Evolutionary conservation across 176 grass and related monocot genomes (phyloP), one percentile per base, ranked within the genome.

Genomic region (Triticum urartu): DNA sequence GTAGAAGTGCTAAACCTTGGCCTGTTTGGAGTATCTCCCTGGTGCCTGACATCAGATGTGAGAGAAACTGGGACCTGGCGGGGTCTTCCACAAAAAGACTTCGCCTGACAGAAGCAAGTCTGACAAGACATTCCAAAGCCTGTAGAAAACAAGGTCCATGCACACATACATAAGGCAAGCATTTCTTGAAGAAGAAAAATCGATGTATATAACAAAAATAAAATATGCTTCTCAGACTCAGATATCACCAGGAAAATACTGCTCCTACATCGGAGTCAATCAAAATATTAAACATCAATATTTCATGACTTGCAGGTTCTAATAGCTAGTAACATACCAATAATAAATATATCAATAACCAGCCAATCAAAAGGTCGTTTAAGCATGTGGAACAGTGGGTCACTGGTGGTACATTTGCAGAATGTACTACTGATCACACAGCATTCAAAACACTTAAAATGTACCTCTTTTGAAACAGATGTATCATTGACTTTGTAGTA

Each of bases 11-110:
- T 84, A 74, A 77, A 98, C 97, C 97, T 99, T 95, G 92, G 85
- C 97, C 97, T 58, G 89, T 99, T 93, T 94, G 92, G 70, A 99
- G 92, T 87, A 99, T 99, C 87, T 99, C 97, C 87, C 94, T 96
- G 17, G 97, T 99, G 82, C 97, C 97, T 74, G 83, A 80, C 97
- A 99, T 99, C 63, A 99, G 72, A 93, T 99, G 92, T 83, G 87
- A 90, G 62, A 99, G 90, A 88, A 91, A 99, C 52, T 91, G 94
- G 54, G 87, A 91, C 73, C 97, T 91, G 59, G 90, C 86, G 75
- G 92, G 75, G 35, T 99, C 97, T 83, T 99, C 97, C 64, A 90
- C 87, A 90, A 97, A 99, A 83, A 99, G 89, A 81, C 94, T 96
- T 15, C 97, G 94, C 67, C 97, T 86, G 56, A 99, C 94, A 72